These are phyloP conservation scores for Hypoxylon crocopeplum DNA, from an alignment of 495 filamentous ascomycete species.

Conservation along the genomic window DNA sequence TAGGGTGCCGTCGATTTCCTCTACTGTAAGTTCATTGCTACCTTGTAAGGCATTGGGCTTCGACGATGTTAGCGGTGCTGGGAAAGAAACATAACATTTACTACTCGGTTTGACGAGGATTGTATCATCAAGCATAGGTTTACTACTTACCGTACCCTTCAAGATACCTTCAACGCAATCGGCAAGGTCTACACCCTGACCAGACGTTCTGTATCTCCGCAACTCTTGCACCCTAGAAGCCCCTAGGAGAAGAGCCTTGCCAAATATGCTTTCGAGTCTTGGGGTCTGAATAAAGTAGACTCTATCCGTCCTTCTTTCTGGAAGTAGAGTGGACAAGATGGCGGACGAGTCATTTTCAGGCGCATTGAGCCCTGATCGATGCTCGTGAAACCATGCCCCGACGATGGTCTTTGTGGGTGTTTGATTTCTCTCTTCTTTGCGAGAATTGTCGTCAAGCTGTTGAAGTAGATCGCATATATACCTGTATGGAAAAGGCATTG, in stretches of 20 bases:
- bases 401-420: constrained; percentile 49
- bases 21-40: constrained; percentile 60
- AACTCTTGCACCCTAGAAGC: constrained; percentile 65
- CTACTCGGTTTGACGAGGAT: not conserved
- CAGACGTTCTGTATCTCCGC: constrained; percentile 63
- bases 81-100: not conserved
- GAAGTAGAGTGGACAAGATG: constrained; percentile 75
- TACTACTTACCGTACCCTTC: constrained; percentile 62
- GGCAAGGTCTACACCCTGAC: constrained; percentile 67
- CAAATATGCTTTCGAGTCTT: constrained; percentile 67
- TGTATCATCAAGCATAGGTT: constrained; percentile 2
- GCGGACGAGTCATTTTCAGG: constrained; percentile 61
- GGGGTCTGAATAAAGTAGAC: constrained; percentile 71
- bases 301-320: constrained; percentile 75
- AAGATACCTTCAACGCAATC: constrained; percentile 73
- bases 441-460: constrained; percentile 40
- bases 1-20: constrained; percentile 76
- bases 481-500: constrained; percentile 41
- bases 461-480: constrained; percentile 48
- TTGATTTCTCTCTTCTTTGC: constrained; percentile 41
- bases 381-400: constrained; percentile 65
- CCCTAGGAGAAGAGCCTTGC: constrained; percentile 67
- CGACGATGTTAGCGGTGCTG: not conserved
- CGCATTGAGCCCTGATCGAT: constrained; percentile 59
- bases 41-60: constrained; percentile 48